Conservation (phyloP, 495 filamentous ascomycete species). For the Penicillium subrubescens region DNA sequence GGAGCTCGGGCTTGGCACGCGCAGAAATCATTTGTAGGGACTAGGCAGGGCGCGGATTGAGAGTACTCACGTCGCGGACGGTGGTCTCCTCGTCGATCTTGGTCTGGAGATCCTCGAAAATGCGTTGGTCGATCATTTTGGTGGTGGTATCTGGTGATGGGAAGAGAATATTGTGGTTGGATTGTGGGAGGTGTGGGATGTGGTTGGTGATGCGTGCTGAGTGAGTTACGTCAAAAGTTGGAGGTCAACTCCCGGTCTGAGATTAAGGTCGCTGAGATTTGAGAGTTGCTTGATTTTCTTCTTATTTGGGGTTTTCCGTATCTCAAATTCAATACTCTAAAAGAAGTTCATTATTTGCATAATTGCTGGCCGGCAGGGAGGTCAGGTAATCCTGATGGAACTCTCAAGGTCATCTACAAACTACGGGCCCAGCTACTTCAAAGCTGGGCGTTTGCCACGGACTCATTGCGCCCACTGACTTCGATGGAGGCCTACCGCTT, state of each 20-base stretch:
- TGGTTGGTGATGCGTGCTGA: slow-evolving; percentile 7
- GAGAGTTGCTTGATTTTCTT: background rate
- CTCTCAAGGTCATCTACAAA: background rate
- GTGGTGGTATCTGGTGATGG: slow-evolving; percentile 7
- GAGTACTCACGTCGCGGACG: slow-evolving; percentile 68
- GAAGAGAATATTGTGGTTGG: slow-evolving; percentile 14
- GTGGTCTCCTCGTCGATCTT: slow-evolving; percentile 86
- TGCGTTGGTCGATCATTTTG: slow-evolving; percentile 70
- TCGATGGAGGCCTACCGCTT: background rate
- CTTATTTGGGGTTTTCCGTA: background rate
- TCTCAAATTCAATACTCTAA: background rate
- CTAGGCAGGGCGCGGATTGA: slow-evolving; percentile 7
- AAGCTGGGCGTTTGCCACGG: background rate
- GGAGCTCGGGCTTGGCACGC: slow-evolving; percentile 29
- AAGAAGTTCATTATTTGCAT: background rate
- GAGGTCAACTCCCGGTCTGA: background rate
- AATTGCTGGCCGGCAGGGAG: background rate
- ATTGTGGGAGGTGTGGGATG: slow-evolving; percentile 16
- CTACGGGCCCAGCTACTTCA: background rate
- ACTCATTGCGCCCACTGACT: background rate
- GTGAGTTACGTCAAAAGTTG: slow-evolving; percentile 29
- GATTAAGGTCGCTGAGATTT: background rate
- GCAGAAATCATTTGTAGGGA: slow-evolving; percentile 19
- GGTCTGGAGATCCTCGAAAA: slow-evolving; percentile 85
- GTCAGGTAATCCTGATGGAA: background rate